Evolutionary conservation across 1,284 basidiomycete genomes (phyloP), one percentile per base, ranked within the genome.

Genomic region (Melampsora allii-populina): DNA sequence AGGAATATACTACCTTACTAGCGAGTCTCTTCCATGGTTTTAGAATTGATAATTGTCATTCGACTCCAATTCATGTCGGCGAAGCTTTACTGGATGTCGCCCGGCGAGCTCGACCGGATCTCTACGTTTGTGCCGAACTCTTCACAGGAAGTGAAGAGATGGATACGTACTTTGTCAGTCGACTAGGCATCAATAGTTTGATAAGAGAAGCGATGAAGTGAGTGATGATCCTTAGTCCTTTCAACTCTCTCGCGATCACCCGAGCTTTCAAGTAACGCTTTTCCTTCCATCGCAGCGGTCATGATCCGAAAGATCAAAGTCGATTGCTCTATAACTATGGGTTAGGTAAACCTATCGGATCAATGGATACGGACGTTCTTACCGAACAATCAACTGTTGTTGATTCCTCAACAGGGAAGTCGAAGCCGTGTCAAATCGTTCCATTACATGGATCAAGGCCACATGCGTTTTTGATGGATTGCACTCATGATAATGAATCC

Each of bases 21-120:
- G 95, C 95, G 0, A 83, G 83, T 53, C 86, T 87, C 9, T 98
- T 97, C 80, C 89, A 96, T 77, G 95, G 95, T 6, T 96, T 98
- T 86, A 87, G 96, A 29, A 90, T 98, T 79, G 95, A 98, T 83
- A 98, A 98, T 81, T 96, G 93, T 79, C 95, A 98, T 83, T 98
- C 95, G 17, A 98, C 95, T 0, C 96, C 95, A 5, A 83, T 98
- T 61, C 88, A 92, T 77, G 93, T 98, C 21, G 95, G 94, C n/a
- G 89, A 90, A 17, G 85, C 86, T 72, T 89, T 98, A 84, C 88
- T 98, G 39, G 96, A 98, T 80, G 88, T 89, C 9, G 95, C 94
- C 5, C 87, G 96, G 53, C 87, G 88, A 27, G 87, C 88, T 73
- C 94, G 94, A 79, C 93, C 94, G 0, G 86, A 98, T 79, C 85